Conservation (phyloP, 2,329 filamentous ascomycete genomes). For the Neonectria hederae region DNA sequence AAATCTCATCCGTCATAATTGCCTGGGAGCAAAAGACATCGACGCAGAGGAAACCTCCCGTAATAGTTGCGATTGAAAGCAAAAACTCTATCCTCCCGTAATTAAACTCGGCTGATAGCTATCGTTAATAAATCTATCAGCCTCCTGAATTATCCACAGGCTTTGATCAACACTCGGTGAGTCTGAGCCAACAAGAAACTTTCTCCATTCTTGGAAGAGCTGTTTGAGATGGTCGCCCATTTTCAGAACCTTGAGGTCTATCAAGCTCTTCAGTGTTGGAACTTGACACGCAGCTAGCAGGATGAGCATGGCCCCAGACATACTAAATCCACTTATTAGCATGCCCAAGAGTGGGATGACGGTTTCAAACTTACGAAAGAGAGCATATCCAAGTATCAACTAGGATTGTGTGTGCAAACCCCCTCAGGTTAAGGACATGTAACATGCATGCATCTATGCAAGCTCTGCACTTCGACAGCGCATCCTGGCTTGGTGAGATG, state of each 20-base stretch:
- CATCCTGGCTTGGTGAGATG: conserved; percentile 45
- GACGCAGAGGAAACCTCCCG: too few relatives aligned
- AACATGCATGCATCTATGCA: conserved; percentile 59
- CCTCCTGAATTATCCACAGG: conserved; percentile 55
- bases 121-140: conserved; percentile 53
- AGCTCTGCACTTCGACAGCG: conserved; percentile 53
- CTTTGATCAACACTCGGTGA: conserved; percentile 60
- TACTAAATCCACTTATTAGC: conserved; percentile 42
- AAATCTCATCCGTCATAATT: too few relatives aligned
- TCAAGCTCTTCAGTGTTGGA: conserved; percentile 48
- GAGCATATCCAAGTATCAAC: conserved; percentile 66
- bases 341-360: neutral
- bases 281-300: conserved; percentile 56
- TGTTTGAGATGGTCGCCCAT: conserved; percentile 54
- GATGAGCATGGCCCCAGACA: conserved; percentile 61
- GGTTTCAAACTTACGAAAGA: conserved; percentile 53
- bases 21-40: too few relatives aligned
- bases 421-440: conserved; percentile 59
- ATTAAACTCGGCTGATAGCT: conserved; percentile 35
- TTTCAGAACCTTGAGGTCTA: conserved; percentile 50
- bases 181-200: conserved; percentile 48
- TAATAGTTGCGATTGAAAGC: neutral
- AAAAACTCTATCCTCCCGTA: neutral
- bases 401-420: conserved; percentile 60
- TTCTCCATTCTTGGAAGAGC: conserved; percentile 55